A percentile compares a stretch with the other conserved stretches of the same genome.
phyloP scores from a whole-genome alignment of 73 alveolate genomes.

The Paramecium primaurelia region DNA sequence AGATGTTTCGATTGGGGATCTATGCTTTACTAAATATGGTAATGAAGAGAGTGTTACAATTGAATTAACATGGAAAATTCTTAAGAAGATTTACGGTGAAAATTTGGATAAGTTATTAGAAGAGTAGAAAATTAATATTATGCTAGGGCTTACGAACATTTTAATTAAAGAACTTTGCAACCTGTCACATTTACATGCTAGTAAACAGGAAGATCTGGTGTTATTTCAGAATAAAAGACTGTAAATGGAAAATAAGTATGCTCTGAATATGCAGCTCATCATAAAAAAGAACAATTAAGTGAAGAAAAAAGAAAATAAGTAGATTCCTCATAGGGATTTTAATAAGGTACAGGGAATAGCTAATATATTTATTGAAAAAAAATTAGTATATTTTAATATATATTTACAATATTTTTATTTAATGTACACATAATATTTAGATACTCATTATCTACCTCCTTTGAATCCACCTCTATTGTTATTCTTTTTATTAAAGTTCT shows the following conservation, averaged over 20 bases:
- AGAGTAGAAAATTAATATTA: background rate
- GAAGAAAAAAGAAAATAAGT: background rate
- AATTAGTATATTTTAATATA: too few species aligned
- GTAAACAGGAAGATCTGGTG: background rate
- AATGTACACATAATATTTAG: background rate
- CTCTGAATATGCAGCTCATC: background rate
- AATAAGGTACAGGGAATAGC: background rate
- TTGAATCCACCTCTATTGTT: background rate
- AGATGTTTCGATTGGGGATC: background rate
- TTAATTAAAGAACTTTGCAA: background rate
- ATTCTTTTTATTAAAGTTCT: background rate
- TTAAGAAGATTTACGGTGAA: background rate
- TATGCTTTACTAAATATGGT: background rate
- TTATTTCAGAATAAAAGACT: background rate
- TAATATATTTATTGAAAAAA: background rate
- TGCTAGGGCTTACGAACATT: background rate
- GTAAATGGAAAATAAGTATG: background rate
- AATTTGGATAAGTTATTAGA: background rate
- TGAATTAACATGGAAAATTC: background rate
- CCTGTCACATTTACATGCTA: background rate
- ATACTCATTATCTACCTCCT: constrained; percentile 16
- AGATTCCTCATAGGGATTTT: background rate
- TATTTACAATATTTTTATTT: background rate
- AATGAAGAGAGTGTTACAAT: background rate
- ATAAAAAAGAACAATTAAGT: background rate